Base-by-base conservation (phyloP, 208 protist genomes). In the Kentomonas sorsogonicus region DNA sequence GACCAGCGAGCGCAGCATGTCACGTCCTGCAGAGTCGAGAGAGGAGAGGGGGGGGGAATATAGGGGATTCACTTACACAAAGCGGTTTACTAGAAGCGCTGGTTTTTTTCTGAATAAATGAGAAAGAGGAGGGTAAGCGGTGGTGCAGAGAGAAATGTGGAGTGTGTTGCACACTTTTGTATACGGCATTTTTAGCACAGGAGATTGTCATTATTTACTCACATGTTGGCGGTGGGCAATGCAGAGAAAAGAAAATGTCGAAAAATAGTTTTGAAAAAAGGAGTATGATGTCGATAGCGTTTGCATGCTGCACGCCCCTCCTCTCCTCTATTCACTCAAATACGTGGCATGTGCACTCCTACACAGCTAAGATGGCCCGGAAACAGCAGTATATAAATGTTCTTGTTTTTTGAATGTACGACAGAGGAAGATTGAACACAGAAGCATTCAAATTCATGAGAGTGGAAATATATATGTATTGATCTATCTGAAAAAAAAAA, bases 141-240 rank as follows among this genome's bases (percentile, higher is more conserved):
- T 50, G 62, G 31, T 48, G 56, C 16, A 64, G 30, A 53, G 61
- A 58, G 25, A 46, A 46, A 9, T 20, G 20, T 25, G 5, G 50
- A 9, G 5, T 36, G n/a, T n/a, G n/a, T n/a, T n/a, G n/a, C n/a
- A n/a, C n/a, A n/a, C n/a, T n/a, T n/a, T n/a, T n/a, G n/a, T n/a
- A n/a, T n/a, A n/a, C n/a, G n/a, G n/a, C n/a, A n/a, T n/a, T n/a
- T n/a, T n/a, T n/a, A n/a, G n/a, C n/a, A n/a, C n/a, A n/a, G n/a
- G n/a, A n/a, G n/a, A n/a, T n/a, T n/a, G n/a, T n/a, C n/a, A n/a
- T n/a, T n/a, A n/a, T n/a, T n/a, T n/a, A n/a, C n/a, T n/a, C n/a
- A n/a, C n/a, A n/a, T 36, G 11, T 15, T 5, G 33, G 7, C 11
- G 33, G 63, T 55, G 60, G 66, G 53, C 59, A 67, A 63, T 47